Conservation (phyloP, 371 early-diverging fungal genomes). For the Haplosporangium sp. region DNA sequence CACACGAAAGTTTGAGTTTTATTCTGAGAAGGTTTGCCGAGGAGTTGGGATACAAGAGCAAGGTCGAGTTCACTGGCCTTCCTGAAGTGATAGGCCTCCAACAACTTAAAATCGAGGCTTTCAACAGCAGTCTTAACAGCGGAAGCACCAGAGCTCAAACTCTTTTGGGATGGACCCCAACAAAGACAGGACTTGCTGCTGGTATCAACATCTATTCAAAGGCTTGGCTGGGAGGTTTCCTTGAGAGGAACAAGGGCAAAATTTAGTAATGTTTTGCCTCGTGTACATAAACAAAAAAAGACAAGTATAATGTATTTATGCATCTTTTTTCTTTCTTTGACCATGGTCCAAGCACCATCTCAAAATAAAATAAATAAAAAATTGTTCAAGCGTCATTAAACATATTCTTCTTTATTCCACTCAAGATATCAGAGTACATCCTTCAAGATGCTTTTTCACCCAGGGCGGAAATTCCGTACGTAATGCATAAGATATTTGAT, state of each 20-base stretch:
- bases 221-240: constrained; percentile 15
- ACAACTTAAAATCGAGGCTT: constrained; percentile 19
- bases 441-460: not conserved
- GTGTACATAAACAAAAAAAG: not conserved
- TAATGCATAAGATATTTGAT: too few species aligned
- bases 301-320: too few species aligned
- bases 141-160: constrained; percentile 10
- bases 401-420: too few species aligned
- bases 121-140: constrained; percentile 14
- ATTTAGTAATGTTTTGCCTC: not conserved
- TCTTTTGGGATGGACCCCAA: constrained; percentile 25
- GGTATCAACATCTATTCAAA: constrained; percentile 18
- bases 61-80: constrained; percentile 12
- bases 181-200: constrained; percentile 19
- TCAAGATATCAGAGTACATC: not conserved
- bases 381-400: too few species aligned
- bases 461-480: not conserved
- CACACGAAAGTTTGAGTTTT: constrained; percentile 19
- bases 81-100: constrained; percentile 10
- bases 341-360: too few species aligned
- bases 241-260: not conserved
- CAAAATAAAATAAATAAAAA: too few species aligned
- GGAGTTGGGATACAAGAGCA: constrained; percentile 25
- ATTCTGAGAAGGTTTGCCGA: constrained; percentile 17
- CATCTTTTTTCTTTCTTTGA: too few species aligned